Evolutionary conservation across 2,329 filamentous ascomycete genomes (phyloP), one percentile per base, ranked within the genome.

Genomic region (Microcyclosporella mali): DNA sequence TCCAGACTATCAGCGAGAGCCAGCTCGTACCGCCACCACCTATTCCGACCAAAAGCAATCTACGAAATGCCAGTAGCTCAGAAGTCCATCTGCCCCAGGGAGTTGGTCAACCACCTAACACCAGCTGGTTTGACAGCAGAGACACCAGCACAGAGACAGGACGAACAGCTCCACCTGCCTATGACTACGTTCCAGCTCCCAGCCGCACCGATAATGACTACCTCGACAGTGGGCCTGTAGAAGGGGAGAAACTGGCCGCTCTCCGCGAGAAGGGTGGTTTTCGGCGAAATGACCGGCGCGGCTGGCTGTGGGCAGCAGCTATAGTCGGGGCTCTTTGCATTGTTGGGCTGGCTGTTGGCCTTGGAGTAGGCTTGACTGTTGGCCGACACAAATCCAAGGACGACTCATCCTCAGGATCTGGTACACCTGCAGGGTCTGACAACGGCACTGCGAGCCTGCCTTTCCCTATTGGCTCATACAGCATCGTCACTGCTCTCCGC

Each of bases 401-500:
- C 17, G 17, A 28, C 17, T 25, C 28, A 16, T 18, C 45, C 4
- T 14, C 17, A 25, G 11, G 25, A n/a, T 33, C 18, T 8, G 37
- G 16, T 18, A 30, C 15, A 16, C 19, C 37, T 6, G 12, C 41
- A 29, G 41, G 38, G 17, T 28, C 32, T 4, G 25, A 37, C 4
- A 15, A 34, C 11, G 39, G 29, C 21, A 37, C 37, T 18, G 48
- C 46, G 18, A 41, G 43, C 7, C 51, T 56, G 31, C 58, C 64
- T 40, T 84, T 84, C 53, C 82, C 82, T 1, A 65, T 74, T 1
- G 82, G 82, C 4, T 71, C 75, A n/a, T 85, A 78, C 60, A 69
- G 74, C 29, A 69, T 85, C 52, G 67, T 73, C 6, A 78, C 79
- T 16, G 74, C 74, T 45, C 74, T 85, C 30, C 67, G 71, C 37